These are phyloP conservation scores for Macadamia tetraphylla DNA, from an alignment of 164 flowering plant genomes.

Conservation along the genomic window DNA sequence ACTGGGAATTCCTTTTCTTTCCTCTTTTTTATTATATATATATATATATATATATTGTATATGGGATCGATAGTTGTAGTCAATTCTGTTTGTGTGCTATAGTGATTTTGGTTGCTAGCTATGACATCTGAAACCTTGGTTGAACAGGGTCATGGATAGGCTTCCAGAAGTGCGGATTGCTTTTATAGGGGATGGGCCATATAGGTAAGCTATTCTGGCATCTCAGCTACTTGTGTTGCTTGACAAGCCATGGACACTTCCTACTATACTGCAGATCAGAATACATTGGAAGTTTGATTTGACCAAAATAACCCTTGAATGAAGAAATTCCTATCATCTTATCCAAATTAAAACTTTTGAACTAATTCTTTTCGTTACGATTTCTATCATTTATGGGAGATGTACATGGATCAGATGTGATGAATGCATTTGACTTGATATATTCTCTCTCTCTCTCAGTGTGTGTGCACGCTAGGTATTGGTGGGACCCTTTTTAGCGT, in stretches of 20 bases:
- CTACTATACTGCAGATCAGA: not conserved
- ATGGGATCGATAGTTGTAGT: too few relatives aligned
- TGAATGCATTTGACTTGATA: not conserved
- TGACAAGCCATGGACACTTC: not conserved
- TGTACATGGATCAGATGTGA: not conserved
- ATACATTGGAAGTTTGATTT: not conserved
- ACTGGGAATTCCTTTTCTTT: not conserved
- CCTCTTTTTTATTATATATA: too few relatives aligned
- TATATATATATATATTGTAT: too few relatives aligned
- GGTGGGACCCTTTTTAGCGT: too few relatives aligned
- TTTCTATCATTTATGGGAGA: not conserved
- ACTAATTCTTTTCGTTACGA: not conserved
- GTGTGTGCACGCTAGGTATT: too few relatives aligned
- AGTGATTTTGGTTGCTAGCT: conserved; percentile 1
- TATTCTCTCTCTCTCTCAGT: too few relatives aligned
- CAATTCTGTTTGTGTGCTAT: not conserved
- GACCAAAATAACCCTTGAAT: not conserved
- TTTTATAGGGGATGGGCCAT: conserved; percentile 96
- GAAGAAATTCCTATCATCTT: not conserved
- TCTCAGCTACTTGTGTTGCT: conserved; percentile 1
- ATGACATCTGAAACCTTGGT: conserved; percentile 19
- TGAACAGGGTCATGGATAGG: conserved; percentile 80
- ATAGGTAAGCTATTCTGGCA: conserved; percentile 45
- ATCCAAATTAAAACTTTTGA: not conserved
- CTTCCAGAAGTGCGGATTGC: conserved; percentile 91